A percentile compares a stretch with the other conserved stretches of the same genome.
These are phyloP conservation scores for Fusarium caatingaense DNA, from an alignment of 2,329 filamentous ascomycete genomes.

Conservation along the genomic window DNA sequence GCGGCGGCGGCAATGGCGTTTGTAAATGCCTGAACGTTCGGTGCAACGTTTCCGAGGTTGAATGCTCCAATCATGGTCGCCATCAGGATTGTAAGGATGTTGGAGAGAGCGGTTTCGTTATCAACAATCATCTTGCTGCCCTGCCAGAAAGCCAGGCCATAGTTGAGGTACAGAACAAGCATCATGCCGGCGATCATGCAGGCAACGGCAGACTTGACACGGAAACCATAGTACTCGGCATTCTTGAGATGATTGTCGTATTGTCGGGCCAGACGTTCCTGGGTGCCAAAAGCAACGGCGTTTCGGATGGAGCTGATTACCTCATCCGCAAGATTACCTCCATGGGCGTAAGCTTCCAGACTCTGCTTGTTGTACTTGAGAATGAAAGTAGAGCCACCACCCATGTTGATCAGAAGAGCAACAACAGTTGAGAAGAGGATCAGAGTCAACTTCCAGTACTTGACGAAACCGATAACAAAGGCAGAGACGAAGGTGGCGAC, in stretches of 20 bases:
- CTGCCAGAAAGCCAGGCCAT: constrained; percentile 89
- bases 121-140: constrained; percentile 79
- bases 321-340: constrained; percentile 91
- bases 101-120: constrained; percentile 72
- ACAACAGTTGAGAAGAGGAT: constrained; percentile 87
- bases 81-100: constrained; percentile 87
- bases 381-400: constrained; percentile 76
- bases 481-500: constrained; percentile 86
- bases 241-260: constrained; percentile 81
- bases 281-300: constrained; percentile 90
- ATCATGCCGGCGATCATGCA: constrained; percentile 89
- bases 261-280: constrained; percentile 87
- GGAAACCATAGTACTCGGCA: constrained; percentile 81
- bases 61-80: constrained; percentile 94
- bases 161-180: constrained; percentile 85
- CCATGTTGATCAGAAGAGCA: constrained; percentile 83
- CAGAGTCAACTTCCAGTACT: constrained; percentile 92
- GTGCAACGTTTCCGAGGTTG: constrained; percentile 86
- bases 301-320: constrained; percentile 94
- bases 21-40: constrained; percentile 87
- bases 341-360: constrained; percentile 82
- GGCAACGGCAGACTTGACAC: constrained; percentile 77
- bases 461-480: constrained; percentile 90
- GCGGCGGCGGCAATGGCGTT: constrained; percentile 83
- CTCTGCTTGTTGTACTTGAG: constrained; percentile 84